Percentiles rank a stretch among this genome's conserved stretches.
These are phyloP conservation scores for Sphagnum fallax DNA, from an alignment of 228 moss, liverwort and hornwort species.

Conservation along the genomic window DNA sequence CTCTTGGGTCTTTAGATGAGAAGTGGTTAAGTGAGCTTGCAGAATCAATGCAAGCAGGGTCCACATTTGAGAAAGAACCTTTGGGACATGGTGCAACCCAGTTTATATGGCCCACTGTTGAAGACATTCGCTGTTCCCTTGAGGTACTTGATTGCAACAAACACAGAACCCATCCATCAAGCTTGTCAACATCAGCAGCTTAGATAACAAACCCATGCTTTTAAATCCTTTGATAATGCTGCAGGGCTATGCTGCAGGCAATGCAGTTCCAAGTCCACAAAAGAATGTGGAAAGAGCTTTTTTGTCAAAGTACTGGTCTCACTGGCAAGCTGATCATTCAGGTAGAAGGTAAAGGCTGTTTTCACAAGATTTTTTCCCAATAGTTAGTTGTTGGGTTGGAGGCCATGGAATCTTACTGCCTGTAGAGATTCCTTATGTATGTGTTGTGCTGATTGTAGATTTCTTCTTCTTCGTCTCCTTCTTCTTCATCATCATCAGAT, in stretches of 20 bases:
- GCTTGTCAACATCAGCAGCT: too few relatives aligned
- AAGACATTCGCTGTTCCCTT: constrained; percentile 84
- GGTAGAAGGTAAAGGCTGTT: constrained; percentile 49
- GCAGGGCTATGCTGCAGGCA: constrained; percentile 95
- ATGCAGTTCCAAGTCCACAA: constrained; percentile 84
- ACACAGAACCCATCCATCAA: neutral
- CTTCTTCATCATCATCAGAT: too few relatives aligned
- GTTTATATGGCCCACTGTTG: constrained; percentile 92
- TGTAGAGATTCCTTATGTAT: too few relatives aligned
- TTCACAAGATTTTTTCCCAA: too few relatives aligned
- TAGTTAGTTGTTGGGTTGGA: too few relatives aligned
- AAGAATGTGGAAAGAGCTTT: constrained; percentile 85
- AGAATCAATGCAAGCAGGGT: constrained; percentile 71
- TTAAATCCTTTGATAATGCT: neutral
- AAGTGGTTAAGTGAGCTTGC: constrained; percentile 85
- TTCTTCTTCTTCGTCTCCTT: too few relatives aligned
- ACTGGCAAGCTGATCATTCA: constrained; percentile 85
- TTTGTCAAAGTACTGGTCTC: constrained; percentile 78
- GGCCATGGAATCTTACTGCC: too few relatives aligned
- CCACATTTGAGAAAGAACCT: constrained; percentile 33
- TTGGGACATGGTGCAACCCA: constrained; percentile 66
- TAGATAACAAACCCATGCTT: neutral
- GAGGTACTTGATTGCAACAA: constrained; percentile 35
- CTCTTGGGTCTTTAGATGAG: constrained; percentile 91
- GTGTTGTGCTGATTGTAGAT: too few relatives aligned